These are phyloP conservation scores for Monilinia vaccinii-corymbosi DNA, from an alignment of 2,329 filamentous ascomycete species.

Conservation along the genomic window DNA sequence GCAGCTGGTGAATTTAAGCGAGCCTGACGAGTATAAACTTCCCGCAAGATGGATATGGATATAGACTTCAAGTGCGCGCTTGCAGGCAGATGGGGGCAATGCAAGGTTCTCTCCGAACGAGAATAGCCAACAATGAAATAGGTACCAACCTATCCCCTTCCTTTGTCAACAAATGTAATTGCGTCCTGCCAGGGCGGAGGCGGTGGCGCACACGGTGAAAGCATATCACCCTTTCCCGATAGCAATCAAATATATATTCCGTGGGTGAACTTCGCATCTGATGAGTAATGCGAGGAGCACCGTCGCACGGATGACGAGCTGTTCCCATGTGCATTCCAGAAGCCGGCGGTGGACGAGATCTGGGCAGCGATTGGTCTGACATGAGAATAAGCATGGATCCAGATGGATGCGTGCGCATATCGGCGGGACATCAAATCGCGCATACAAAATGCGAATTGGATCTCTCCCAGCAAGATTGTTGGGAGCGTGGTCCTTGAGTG, in stretches of 20 bases:
- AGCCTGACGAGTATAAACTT: not conserved
- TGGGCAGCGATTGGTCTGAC: not conserved
- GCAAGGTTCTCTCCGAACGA: not conserved
- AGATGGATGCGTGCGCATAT: no score
- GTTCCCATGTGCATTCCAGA: not conserved
- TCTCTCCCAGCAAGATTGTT: not conserved
- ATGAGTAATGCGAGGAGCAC: not conserved
- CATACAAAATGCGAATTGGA: conserved; percentile 3
- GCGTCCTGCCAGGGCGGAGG: not conserved
- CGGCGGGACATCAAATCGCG: not conserved
- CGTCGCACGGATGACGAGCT: not conserved
- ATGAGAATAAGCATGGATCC: not conserved
- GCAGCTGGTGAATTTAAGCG: not conserved
- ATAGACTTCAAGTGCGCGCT: not conserved
- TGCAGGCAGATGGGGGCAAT: not conserved
- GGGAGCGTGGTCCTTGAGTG: not conserved
- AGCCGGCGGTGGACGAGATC: not conserved
- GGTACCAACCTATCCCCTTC: not conserved
- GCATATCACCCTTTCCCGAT: not conserved
- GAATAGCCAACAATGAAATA: not conserved
- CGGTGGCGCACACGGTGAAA: not conserved
- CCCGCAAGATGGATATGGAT: not conserved
- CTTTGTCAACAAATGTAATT: not conserved
- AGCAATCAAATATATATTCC: not conserved
- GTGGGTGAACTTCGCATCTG: not conserved